Percentiles rank a stretch among this genome's conserved stretches.
phyloP scores from a whole-genome alignment of 257 asterid genomes.

The Cordia subcordata region DNA sequence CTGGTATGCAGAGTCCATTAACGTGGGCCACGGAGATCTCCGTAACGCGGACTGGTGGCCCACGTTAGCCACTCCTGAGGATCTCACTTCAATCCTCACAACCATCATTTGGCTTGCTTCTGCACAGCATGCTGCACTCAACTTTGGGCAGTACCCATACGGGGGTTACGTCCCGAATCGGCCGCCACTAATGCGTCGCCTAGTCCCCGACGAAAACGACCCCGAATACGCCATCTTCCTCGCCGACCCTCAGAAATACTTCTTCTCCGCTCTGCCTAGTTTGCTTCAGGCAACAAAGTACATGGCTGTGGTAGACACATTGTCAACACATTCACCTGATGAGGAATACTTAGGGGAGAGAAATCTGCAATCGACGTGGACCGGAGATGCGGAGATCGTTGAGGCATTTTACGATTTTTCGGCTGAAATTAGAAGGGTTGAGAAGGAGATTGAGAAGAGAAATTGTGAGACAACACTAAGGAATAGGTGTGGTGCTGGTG shows the following conservation, averaged over 20 bases:
- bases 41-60: conserved; percentile 95
- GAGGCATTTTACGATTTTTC: conserved; percentile 78
- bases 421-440: conserved; percentile 47
- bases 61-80: conserved; percentile 56
- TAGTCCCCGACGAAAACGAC: conserved; percentile 72
- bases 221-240: conserved; percentile 61
- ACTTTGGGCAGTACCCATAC: conserved; percentile 94
- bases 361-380: conserved; percentile 79
- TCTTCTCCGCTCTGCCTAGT: conserved; percentile 74
- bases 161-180: conserved; percentile 97
- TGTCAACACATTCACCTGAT: conserved; percentile 89
- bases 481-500: conserved; percentile 96
- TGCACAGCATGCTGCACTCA: conserved; percentile 94
- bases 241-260: conserved; percentile 82
- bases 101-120: conserved; percentile 87
- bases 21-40: conserved; percentile 82
- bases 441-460: conserved; percentile 78
- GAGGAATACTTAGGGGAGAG: conserved; percentile 95
- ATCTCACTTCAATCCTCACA: conserved; percentile 72
- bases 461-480: conserved; percentile 38
- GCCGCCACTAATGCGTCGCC: conserved; percentile 82
- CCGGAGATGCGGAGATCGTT: conserved; percentile 62
- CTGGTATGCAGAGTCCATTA: conserved; percentile 92
- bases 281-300: conserved; percentile 83
- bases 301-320: conserved; percentile 94